phyloP scores from a whole-genome alignment of 805 yeast genomes.

The Yarrowia yakushimensis region DNA sequence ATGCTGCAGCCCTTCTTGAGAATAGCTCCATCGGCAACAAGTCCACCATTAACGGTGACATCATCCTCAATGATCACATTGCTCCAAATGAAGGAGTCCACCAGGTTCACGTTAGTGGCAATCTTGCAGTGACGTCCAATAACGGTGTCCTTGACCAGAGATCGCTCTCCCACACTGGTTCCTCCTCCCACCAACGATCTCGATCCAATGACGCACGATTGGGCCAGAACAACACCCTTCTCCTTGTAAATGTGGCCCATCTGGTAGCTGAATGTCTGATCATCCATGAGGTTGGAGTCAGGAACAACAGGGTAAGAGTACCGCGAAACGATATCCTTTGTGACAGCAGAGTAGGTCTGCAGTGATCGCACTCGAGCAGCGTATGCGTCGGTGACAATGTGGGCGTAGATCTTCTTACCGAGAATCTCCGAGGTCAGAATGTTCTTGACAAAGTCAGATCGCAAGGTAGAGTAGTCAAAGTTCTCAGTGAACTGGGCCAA shows the following conservation, averaged over 20 bases:
- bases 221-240: slow-evolving; percentile 82
- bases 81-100: slow-evolving; percentile 85
- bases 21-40: slow-evolving; percentile 63
- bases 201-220: slow-evolving; percentile 80
- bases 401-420: slow-evolving; percentile 87
- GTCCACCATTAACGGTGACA: slow-evolving; percentile 54
- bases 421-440: slow-evolving; percentile 85
- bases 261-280: slow-evolving; percentile 74
- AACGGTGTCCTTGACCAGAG: slow-evolving; percentile 63
- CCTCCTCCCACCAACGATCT: slow-evolving; percentile 79
- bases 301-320: slow-evolving; percentile 93
- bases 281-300: slow-evolving; percentile 70
- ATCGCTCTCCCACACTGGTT: slow-evolving; percentile 71
- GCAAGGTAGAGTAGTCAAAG: slow-evolving; percentile 84
- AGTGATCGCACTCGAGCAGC: slow-evolving; percentile 95
- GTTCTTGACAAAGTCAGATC: slow-evolving; percentile 87
- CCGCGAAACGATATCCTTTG: slow-evolving; percentile 84
- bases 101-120: slow-evolving; percentile 69
- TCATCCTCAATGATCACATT: slow-evolving; percentile 69
- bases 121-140: slow-evolving; percentile 84
- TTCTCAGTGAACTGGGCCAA: slow-evolving; percentile 95
- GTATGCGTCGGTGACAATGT: slow-evolving; percentile 72
- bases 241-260: slow-evolving; percentile 87
- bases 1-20: slow-evolving; percentile 53
- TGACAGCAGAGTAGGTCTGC: slow-evolving; percentile 87